Evolutionary conservation across 1,284 basidiomycete species (phyloP).

Genomic region (Ustilago crameri): DNA sequence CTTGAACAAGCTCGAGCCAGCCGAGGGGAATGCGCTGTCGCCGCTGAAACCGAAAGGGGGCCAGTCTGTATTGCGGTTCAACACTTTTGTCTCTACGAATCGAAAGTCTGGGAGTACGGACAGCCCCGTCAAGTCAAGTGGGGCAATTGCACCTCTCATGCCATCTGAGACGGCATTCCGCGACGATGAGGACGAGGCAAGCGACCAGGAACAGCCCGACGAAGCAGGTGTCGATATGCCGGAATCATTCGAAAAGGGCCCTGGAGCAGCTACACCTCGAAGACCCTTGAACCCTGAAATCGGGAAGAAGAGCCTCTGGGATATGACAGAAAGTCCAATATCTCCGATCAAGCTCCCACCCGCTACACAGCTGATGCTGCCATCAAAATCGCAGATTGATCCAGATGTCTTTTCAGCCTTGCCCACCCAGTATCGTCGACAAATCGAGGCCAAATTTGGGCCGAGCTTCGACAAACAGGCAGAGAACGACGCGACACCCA

Average conservation of each 20-base stretch:
- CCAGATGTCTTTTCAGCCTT: conserved; percentile 46
- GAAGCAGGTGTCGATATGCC: conserved; percentile 29
- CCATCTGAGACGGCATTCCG: not conserved
- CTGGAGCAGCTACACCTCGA: conserved; percentile 31
- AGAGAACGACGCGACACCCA: not conserved
- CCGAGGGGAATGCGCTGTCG: conserved; percentile 42
- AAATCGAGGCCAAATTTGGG: conserved; percentile 46
- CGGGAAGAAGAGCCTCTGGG: not conserved
- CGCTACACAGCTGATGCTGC: conserved; percentile 52
- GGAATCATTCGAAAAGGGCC: conserved; percentile 30
- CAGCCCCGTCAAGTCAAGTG: not conserved
- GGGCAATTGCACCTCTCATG: too few relatives aligned
- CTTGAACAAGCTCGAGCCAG: conserved; percentile 80
- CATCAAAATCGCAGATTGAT: conserved; percentile 59
- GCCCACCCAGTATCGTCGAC: conserved; percentile 46
- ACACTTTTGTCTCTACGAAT: conserved; percentile 1
- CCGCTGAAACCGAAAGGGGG: conserved; percentile 27
- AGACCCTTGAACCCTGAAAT: not conserved
- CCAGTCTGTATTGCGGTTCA: conserved; percentile 38
- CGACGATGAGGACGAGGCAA: conserved; percentile 6
- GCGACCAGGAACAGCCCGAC: conserved; percentile 25
- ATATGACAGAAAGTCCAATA: not conserved
- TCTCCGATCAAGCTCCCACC: conserved; percentile 17
- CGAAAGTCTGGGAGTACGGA: not conserved
- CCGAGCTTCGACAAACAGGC: not conserved